Evolutionary conservation across 2,329 filamentous ascomycete genomes (phyloP), one percentile per base, ranked within the genome.

Genomic region (Cladophialophora yegresii): DNA sequence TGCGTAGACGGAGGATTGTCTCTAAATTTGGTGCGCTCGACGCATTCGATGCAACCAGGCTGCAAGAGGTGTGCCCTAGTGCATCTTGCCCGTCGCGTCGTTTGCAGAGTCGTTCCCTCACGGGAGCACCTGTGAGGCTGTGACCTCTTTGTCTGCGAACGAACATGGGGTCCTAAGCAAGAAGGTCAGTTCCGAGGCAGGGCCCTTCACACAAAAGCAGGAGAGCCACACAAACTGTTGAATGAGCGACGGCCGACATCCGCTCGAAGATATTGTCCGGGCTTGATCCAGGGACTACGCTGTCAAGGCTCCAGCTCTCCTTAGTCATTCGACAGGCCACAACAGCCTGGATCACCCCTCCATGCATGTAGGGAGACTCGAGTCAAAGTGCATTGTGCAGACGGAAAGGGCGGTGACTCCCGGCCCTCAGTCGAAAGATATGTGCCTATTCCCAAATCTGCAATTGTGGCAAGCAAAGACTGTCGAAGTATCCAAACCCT

Each of bases 281-380:
- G 33, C 54, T 63, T 40, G 47, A 36, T 49, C 30, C 16, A 51
- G 16, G 26, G 57, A 59, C 36, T 20, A 26, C 28, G 26, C 45
- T 2, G n/a, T 36, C 26, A 22, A 53, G 20, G 49, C 47, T 13
- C 43, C 8, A 4, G 22, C 23, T 30, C 47, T 3, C 22, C 13
- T 50, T 58, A 58, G 55, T 58, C 55, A 50, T 43, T 43, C 5
- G 32, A 47, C 40, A 13, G 20, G 36, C 30, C 23, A 54, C 10
- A 51, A 53, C n/a, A 53, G 57, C 28, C 57, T 59, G 53, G 53
- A 59, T 43, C 40, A 23, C 57, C 57, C 57, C 47, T 36, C 47
- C 47, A 16, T 20, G 12, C 51, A 30, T 47, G 50, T 45, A 59
- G 33, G 22, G 20, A 13, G 33, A 59, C 28, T 20, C 26, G 30